Conservation (phyloP, 768 basidiomycete genomes). For the Macrocybe gigantea region DNA sequence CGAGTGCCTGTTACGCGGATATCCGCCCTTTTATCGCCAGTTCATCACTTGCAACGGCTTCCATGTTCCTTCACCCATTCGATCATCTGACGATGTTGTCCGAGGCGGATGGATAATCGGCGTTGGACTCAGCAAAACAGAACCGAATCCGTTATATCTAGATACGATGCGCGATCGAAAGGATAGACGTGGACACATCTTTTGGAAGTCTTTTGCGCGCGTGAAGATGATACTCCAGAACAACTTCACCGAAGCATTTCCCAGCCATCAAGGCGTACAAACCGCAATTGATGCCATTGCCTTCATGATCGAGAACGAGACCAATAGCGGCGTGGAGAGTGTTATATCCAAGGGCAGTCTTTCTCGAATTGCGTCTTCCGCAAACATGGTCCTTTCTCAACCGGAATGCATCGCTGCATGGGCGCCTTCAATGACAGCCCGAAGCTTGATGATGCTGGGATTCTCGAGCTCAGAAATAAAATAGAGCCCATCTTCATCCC, state of each 20-base stretch:
- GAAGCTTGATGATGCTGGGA: neutral
- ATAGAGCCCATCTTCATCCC: neutral
- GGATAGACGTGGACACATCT: neutral
- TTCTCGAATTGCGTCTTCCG: too few relatives aligned
- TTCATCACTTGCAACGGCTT: neutral
- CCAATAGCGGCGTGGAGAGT: neutral
- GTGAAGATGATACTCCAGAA: neutral
- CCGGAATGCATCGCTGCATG: neutral
- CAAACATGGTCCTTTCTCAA: neutral
- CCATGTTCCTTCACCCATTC: neutral
- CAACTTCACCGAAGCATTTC: neutral
- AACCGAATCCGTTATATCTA: neutral
- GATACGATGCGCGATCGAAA: neutral
- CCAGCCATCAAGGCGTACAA: neutral
- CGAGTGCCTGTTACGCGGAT: neutral
- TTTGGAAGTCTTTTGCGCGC: neutral
- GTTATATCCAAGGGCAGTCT: neutral
- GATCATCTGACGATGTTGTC: neutral
- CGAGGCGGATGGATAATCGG: neutral
- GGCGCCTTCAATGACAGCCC: neutral
- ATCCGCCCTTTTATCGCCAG: neutral
- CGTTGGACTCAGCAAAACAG: neutral
- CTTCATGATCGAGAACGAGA: neutral
- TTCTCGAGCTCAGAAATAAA: neutral
- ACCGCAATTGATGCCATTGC: neutral